These are phyloP conservation scores for Haberlea rhodopensis DNA, from an alignment of 257 asterid genomes.

Conservation along the genomic window DNA sequence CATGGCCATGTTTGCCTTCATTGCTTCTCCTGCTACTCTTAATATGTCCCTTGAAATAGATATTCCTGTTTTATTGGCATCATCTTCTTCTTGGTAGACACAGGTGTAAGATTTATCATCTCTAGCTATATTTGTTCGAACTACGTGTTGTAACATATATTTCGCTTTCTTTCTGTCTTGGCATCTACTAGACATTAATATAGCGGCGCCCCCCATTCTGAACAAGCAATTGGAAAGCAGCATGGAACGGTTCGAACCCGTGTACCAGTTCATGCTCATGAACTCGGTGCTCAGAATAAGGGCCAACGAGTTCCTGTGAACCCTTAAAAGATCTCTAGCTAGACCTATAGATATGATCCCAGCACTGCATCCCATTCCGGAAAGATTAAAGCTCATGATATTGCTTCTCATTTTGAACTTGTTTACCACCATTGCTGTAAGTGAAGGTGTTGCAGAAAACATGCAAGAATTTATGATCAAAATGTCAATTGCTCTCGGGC, in stretches of 20 bases:
- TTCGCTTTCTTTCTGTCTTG: slow-evolving; percentile 1
- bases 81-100: slow-evolving; percentile 32
- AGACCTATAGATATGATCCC: slow-evolving; percentile 37
- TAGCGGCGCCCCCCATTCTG: slow-evolving; percentile 39
- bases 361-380: slow-evolving; percentile 56
- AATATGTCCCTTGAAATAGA: slow-evolving; percentile 29
- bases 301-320: slow-evolving; percentile 23
- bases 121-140: slow-evolving; percentile 26
- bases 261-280: slow-evolving; percentile 33
- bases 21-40: slow-evolving; percentile 25
- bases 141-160: slow-evolving; percentile 23
- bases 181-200: slow-evolving; percentile 27
- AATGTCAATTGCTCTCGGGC: slow-evolving; percentile 31
- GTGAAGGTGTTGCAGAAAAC: slow-evolving; percentile 40
- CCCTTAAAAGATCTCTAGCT: slow-evolving; percentile 31
- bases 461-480: slow-evolving; percentile 33
- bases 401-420: slow-evolving; percentile 32
- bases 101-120: slow-evolving; percentile 33
- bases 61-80: slow-evolving; percentile 25
- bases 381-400: slow-evolving; percentile 34
- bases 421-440: slow-evolving; percentile 34
- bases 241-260: slow-evolving; percentile 33
- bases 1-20: slow-evolving; percentile 27
- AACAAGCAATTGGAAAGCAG: slow-evolving; percentile 39
- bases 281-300: slow-evolving; percentile 37